Conservation (phyloP, 345 rosid species). For the Raphanus raphanistrum region DNA sequence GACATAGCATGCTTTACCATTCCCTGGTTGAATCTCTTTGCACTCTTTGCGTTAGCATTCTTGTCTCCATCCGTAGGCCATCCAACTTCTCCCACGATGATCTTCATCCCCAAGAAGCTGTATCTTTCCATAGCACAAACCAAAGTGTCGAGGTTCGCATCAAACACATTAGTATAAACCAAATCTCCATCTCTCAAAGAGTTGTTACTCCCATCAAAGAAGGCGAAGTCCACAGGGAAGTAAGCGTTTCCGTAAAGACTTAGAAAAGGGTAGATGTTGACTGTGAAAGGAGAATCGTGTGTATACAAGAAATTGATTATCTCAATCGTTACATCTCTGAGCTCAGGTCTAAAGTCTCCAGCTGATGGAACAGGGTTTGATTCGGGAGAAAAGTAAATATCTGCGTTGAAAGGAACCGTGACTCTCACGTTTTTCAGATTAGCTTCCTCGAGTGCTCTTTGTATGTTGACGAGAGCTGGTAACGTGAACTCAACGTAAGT, state of each 20-base stretch:
- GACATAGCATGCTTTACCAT: slow-evolving; percentile 50
- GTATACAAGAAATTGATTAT: slow-evolving; percentile 58
- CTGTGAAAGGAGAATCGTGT: slow-evolving; percentile 61
- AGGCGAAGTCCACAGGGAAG: slow-evolving; percentile 73
- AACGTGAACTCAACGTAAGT: slow-evolving; percentile 47
- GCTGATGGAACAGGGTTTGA: slow-evolving; percentile 66
- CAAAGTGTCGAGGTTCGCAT: slow-evolving; percentile 75
- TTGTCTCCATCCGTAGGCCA: slow-evolving; percentile 84
- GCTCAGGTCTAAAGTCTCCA: slow-evolving; percentile 65
- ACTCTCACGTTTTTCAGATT: slow-evolving; percentile 49
- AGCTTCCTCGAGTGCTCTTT: slow-evolving; percentile 65
- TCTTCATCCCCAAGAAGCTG: slow-evolving; percentile 61
- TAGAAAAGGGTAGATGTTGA: slow-evolving; percentile 85
- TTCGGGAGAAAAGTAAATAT: slow-evolving; percentile 54
- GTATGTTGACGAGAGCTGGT: slow-evolving; percentile 71
- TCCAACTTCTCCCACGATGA: slow-evolving; percentile 74
- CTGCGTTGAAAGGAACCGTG: slow-evolving; percentile 78
- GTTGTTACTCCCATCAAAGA: slow-evolving; percentile 56
- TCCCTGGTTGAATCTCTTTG: slow-evolving; percentile 69
- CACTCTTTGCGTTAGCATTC: slow-evolving; percentile 50
- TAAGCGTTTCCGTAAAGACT: slow-evolving; percentile 60
- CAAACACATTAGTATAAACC: slow-evolving; percentile 66
- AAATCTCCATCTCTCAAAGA: slow-evolving; percentile 58
- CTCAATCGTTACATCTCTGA: slow-evolving; percentile 51
- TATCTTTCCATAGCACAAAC: slow-evolving; percentile 58